Base-by-base conservation (phyloP, 192 early-diverging fungal genomes). In the Globomyces pollinis-pini region DNA sequence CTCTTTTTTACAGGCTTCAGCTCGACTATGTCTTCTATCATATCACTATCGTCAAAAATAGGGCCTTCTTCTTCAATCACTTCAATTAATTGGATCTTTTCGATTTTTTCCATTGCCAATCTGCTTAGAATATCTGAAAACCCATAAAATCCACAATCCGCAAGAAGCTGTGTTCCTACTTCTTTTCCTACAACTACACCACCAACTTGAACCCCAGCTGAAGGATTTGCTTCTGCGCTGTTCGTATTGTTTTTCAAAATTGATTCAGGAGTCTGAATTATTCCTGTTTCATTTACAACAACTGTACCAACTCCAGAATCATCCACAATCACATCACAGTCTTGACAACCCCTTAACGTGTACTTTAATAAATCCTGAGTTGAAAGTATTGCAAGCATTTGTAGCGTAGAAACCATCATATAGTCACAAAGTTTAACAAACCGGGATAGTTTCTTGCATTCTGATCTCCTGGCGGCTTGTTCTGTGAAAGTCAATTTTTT, bases 401-500 rank as follows among this genome's bases (percentile, higher is more conserved):
- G 78, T 29, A 84, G 58, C 2, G 77, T 72, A n/a, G 57, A 57
- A 18, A 78, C 67, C 38, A 77, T 70, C 65, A 82, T 69, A 59
- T 84, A 84, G 58, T 84, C 81, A 8, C 68, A 62, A 8, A 81
- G 58, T 51, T 79, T 78, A 18, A 81, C 81, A 68, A 84, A 84
- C 9, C 81, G 62, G 30, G 77, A 70, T 13, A 84, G 57, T 6
- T 73, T 51, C 23, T 69, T 69, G 36, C 79, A 81, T 49, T 81
- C 81, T 5, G 62, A 61, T 32, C 75, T 49, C 23, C 81, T 56
- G n/a, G 79, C 78, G 23, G 80, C 76, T 53, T 81, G 78, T 60
- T 84, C 77, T 1, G 81, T 84, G 50, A 77, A 84, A 1, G 75
- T 72, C 15, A 84, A 59, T 45, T 62, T 69, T 33, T 34, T 29